phyloP scores from a whole-genome alignment of 139 green algal species.

The Chloropicon primus region DNA sequence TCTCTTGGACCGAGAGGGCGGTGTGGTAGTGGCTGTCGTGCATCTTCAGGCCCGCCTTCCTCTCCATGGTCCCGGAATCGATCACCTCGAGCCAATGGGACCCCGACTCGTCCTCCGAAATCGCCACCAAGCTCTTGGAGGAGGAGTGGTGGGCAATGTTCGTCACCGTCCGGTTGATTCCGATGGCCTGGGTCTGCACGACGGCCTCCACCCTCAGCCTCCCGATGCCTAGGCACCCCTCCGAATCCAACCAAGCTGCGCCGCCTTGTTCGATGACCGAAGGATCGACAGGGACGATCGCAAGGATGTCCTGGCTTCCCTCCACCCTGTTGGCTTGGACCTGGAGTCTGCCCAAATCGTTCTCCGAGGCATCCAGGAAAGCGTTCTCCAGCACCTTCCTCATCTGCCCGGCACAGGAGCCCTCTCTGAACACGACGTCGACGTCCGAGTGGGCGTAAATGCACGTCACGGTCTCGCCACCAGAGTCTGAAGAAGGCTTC shows the following conservation, averaged over 20 bases:
- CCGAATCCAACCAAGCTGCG: background rate
- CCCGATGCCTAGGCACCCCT: background rate
- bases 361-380: background rate
- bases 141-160: background rate
- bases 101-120: background rate
- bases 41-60: background rate
- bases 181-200: background rate
- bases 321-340: background rate
- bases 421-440: background rate
- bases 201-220: background rate
- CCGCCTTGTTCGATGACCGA: background rate
- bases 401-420: too few species aligned
- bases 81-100: background rate
- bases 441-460: background rate
- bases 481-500: too few species aligned
- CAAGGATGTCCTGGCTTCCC: background rate
- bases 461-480: background rate
- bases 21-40: background rate
- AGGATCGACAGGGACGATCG: background rate
- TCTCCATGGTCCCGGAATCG: background rate
- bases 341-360: background rate
- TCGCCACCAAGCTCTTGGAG: background rate
- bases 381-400: background rate
- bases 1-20: background rate
- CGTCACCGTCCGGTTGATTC: background rate